phyloP scores from a whole-genome alignment of 768 basidiomycete genomes.

The Gymnopilus dilepis region DNA sequence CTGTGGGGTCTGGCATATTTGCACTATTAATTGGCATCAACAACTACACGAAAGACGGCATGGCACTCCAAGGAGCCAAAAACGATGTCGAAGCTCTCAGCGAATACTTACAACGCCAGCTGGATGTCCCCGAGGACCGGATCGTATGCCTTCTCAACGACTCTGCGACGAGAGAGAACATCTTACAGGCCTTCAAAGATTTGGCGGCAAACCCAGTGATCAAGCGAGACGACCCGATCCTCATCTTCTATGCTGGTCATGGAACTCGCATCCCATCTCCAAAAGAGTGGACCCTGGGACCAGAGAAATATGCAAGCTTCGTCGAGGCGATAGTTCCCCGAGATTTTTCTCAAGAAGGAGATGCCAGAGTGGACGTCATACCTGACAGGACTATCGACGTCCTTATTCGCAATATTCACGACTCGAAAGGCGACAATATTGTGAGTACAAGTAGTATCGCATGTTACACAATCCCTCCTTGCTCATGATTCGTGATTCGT shows the following conservation, averaged over 20 bases:
- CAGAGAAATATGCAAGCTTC: not conserved
- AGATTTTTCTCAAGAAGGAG: constrained; percentile 3
- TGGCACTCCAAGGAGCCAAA: constrained; percentile 10
- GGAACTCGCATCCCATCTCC: constrained; percentile 10
- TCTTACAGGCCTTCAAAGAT: constrained; percentile 11
- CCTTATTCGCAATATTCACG: constrained; percentile 14
- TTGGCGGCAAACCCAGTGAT: constrained; percentile 7
- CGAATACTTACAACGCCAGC: not conserved
- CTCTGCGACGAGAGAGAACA: constrained; percentile 11
- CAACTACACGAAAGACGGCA: not conserved
- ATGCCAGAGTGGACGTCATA: not conserved
- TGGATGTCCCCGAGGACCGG: constrained; percentile 1
- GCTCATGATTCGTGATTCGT: no score
- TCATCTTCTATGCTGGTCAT: constrained; percentile 21
- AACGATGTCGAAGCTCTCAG: constrained; percentile 9
- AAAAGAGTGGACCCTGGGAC: not conserved
- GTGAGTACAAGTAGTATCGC: constrained; percentile 4
- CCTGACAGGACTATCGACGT: constrained; percentile 21
- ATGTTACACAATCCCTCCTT: not conserved
- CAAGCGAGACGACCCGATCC: constrained; percentile 7
- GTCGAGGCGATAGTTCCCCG: constrained; percentile 14
- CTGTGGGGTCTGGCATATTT: not conserved
- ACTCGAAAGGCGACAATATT: constrained; percentile 25
- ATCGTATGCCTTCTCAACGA: constrained; percentile 13
- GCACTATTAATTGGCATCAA: constrained; percentile 19